Evolutionary conservation across 305 asterid genomes (phyloP).

Genomic region (Fraxinus nigra): DNA sequence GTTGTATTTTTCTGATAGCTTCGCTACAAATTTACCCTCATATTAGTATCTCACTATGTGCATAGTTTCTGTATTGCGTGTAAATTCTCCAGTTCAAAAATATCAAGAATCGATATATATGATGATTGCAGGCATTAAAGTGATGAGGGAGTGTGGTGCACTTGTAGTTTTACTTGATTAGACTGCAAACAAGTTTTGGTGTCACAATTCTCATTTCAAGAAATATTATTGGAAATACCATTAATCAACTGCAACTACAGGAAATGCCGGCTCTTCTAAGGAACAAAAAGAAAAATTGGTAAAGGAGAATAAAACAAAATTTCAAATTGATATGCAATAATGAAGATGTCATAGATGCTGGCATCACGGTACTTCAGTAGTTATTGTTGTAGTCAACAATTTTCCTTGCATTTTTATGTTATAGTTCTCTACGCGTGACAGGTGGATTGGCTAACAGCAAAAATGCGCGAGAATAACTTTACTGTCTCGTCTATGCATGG

Average conservation of each 20-base stretch:
- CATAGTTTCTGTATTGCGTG: neutral
- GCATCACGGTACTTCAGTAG: neutral
- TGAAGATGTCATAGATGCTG: neutral
- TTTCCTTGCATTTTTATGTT: conserved; percentile 11
- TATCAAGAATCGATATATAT: neutral
- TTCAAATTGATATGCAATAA: neutral
- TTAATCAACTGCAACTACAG: neutral
- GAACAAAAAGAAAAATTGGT: neutral
- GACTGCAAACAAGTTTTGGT: neutral
- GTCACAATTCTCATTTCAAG: neutral
- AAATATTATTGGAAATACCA: neutral
- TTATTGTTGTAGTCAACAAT: neutral
- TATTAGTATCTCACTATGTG: neutral
- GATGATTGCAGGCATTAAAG: neutral
- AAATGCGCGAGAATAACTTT: conserved; percentile 90
- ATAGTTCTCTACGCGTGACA: conserved; percentile 26
- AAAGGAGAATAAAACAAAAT: neutral
- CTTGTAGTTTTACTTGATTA: neutral
- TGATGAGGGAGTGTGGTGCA: neutral
- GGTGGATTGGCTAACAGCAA: conserved; percentile 90
- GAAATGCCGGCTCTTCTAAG: neutral
- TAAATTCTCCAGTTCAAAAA: neutral
- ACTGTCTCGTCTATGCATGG: conserved; percentile 98
- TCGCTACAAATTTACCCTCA: neutral
- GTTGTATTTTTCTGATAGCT: neutral